A percentile compares a stretch with the other conserved stretches of the same genome.
These are phyloP conservation scores for Xylaria flabelliformis DNA, from an alignment of 495 filamentous ascomycete species.

Conservation along the genomic window DNA sequence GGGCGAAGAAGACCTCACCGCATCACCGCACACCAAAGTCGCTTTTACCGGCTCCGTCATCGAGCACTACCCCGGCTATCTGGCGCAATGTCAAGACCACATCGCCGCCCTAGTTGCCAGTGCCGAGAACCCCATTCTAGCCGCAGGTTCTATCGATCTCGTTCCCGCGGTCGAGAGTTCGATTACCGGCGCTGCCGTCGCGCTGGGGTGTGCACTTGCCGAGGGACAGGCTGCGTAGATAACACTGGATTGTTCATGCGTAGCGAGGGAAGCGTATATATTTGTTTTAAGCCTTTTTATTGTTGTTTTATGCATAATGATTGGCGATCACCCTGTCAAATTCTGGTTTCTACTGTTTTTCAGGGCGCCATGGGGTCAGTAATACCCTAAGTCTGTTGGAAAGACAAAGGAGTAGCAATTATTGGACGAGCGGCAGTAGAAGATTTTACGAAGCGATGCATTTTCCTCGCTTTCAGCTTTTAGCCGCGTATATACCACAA, in stretches of 20 bases:
- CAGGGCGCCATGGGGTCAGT: not conserved
- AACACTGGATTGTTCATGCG: not conserved
- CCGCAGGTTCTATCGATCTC: constrained; percentile 52
- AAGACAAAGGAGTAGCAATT: not conserved
- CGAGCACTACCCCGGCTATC: constrained; percentile 67
- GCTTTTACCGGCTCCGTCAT: constrained; percentile 71
- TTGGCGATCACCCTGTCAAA: not conserved
- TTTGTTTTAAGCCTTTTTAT: not conserved
- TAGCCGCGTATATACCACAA: constrained; percentile 13
- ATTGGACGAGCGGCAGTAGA: not conserved
- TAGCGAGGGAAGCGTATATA: not conserved
- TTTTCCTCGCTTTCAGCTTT: constrained; percentile 12
- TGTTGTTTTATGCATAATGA: constrained; percentile 17
- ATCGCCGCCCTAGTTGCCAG: constrained; percentile 54
- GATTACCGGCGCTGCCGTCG: constrained; percentile 67
- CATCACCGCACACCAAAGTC: constrained; percentile 50
- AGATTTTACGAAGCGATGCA: constrained; percentile 1
- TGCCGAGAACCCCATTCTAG: constrained; percentile 34
- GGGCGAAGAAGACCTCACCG: constrained; percentile 33
- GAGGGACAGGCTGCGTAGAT: constrained; percentile 24
- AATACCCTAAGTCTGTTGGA: not conserved
- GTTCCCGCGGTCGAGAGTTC: constrained; percentile 66
- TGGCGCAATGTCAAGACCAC: constrained; percentile 53
- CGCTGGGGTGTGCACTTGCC: constrained; percentile 53
- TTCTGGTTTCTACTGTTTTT: not conserved